These are phyloP conservation scores for Puccinia coronata DNA, from an alignment of 1,284 basidiomycete genomes.

Conservation along the genomic window DNA sequence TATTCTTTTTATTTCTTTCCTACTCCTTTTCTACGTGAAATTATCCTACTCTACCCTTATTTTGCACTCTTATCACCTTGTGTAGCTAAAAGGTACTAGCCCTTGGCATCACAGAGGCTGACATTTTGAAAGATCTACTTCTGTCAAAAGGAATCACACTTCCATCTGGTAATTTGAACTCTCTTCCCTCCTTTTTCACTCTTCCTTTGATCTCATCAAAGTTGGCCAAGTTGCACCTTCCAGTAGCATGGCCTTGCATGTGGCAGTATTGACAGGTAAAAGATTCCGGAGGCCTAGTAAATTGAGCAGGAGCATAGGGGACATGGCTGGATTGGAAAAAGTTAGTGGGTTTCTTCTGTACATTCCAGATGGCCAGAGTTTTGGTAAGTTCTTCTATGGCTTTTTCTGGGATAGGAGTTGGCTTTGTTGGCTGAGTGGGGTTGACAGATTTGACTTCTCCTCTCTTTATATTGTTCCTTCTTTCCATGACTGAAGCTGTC, in stretches of 20 bases:
- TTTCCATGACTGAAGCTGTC: too few species aligned
- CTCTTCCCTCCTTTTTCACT: background rate
- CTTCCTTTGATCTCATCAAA: background rate
- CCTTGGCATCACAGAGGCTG: too few species aligned
- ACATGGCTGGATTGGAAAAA: too few species aligned
- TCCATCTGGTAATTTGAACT: background rate
- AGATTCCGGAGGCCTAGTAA: background rate
- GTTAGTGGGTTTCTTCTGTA: background rate
- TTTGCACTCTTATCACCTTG: too few species aligned
- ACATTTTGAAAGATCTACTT: background rate
- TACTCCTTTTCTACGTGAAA: too few species aligned
- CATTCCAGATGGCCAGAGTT: background rate
- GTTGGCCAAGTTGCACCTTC: background rate
- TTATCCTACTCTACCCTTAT: too few species aligned
- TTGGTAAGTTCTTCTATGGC: background rate
- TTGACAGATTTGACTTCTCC: too few species aligned
- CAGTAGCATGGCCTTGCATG: background rate
- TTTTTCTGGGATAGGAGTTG: too few species aligned
- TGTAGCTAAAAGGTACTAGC: too few species aligned
- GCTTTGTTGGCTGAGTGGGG: too few species aligned
- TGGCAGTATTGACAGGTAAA: background rate
- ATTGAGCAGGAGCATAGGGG: slow-evolving; percentile 1
- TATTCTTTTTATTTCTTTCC: too few species aligned
- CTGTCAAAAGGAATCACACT: background rate
- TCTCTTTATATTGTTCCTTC: too few species aligned